Base-by-base conservation (phyloP, 805 yeast species). In the Kodamaea neixiangensis region DNA sequence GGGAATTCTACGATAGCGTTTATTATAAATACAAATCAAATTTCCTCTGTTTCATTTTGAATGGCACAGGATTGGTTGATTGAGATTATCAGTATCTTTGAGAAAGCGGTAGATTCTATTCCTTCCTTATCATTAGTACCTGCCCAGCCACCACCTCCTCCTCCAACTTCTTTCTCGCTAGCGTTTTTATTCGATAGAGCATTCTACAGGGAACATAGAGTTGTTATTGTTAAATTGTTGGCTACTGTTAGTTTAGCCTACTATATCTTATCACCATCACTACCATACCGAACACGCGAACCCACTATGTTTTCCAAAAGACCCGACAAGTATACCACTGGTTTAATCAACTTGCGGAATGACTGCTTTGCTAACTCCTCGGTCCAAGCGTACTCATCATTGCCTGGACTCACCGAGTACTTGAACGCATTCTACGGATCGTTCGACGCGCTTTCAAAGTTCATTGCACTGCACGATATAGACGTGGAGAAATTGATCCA, bases 301-400 rank as follows among this genome's bases (percentile, higher is more conserved):
- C 21, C 31, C 11, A 25, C 31, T 13, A 75, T 75, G 79, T 73
- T 68, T 57, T 76, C 72, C 45, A 79, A 77, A 49, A 72, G 94
- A 62, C 83, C 86, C 6, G 93, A 87, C 57, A 85, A 80, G 56
- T 74, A 81, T 60, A 86, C 96, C 9, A 89, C 94, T 0, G 97
- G 97, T 2, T 72, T 93, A 42, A 77, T 85, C 57, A 94, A 93
- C 66, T 75, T 85, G 55, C 80, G 92, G 53, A 89, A 89, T 57
- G 97, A 91, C 65, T 93, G 99, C 66, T 93, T 89, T 71, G 97
- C 97, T 54, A 93, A 94, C 62, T 81, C 96, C 6, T 84, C 92
- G 0, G 62, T 94, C 15, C 99, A 93, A 65, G 94, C 92, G 0
- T 76, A 87, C 49, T 79, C 85, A 14, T 69, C 90, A 0, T 63